Evolutionary conservation across 2,329 filamentous ascomycete species (phyloP), one percentile per base, ranked within the genome.

Genomic region (Alternaria novae-zelandiae): DNA sequence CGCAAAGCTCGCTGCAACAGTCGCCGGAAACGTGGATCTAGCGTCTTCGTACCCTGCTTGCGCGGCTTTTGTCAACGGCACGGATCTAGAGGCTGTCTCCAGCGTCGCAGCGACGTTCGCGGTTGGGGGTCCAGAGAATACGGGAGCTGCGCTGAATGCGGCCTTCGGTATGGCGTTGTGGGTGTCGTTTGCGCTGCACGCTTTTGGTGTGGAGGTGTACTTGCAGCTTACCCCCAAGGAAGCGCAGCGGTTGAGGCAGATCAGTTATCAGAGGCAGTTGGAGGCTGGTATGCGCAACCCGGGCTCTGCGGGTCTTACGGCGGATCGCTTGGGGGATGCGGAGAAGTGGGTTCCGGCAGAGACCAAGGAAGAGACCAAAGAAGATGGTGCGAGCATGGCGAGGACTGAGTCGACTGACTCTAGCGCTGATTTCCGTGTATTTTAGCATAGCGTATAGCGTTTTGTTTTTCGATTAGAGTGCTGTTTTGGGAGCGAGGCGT

Each of bases 251-350:
- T 74, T 90, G 50, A 81, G 87, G 11, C 79, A 82, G n/a, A 81
- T 89, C 2, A 86, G 84, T 6, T 88, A 87, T 67, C 82, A 87
- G 70, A 80, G 83, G 46, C 87, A 90, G 68, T 65, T 87, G 7
- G 85, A 86, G 64, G 83, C 84, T 6, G 87, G 87, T 0, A 82
- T 85, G 75, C 80, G 73, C 46, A 79, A 82, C n/a, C 83, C 87
- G 0, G 74, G 74, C 4, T 72, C 66, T 20, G 70, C 72, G 5
- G 76, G 74, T 4, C 56, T 78, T 49, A 74, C 69, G 17, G 63
- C 63, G 15, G 70, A 78, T 59, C 69, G 68, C 3, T 49, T 77
- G 25, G 76, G 75, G 6, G 76, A 77, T 65, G 68, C 71, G n/a
- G 69, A 75, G 20, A 54, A 60, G 9, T 77, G 74, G 71, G 11